phyloP scores from a whole-genome alignment of 1,284 basidiomycete species.

The Tylopilus sp. region DNA sequence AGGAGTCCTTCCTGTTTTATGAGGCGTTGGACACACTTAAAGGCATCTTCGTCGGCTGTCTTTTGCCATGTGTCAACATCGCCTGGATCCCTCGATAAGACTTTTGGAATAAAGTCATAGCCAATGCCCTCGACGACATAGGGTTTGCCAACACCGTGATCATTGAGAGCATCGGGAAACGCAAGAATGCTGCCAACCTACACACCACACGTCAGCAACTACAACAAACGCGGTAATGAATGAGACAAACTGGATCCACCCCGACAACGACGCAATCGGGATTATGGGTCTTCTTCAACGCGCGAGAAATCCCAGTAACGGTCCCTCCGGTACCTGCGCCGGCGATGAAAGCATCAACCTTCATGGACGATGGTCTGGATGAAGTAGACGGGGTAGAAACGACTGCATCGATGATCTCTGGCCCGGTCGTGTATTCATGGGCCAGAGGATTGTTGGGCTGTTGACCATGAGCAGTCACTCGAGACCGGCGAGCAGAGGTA shows the following conservation, averaged over 20 bases:
- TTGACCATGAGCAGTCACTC: slow-evolving; percentile 4
- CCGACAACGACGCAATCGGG: slow-evolving; percentile 73
- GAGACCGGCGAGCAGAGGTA: slow-evolving; percentile 4
- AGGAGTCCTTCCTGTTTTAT: slow-evolving; percentile 88
- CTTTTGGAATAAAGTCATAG: slow-evolving; percentile 88
- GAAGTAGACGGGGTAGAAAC: slow-evolving; percentile 57
- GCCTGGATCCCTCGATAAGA: slow-evolving; percentile 55
- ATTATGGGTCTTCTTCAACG: slow-evolving; percentile 77
- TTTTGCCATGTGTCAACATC: slow-evolving; percentile 82
- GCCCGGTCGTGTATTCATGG: slow-evolving; percentile 83
- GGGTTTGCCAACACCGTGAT: slow-evolving; percentile 44
- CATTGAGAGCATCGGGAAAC: slow-evolving; percentile 61
- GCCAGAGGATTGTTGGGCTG: slow-evolving; percentile 85
- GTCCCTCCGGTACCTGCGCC: slow-evolving; percentile 96
- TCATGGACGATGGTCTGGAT: slow-evolving; percentile 55
- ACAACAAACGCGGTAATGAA: not conserved
- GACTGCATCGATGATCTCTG: slow-evolving; percentile 82
- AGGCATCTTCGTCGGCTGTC: slow-evolving; percentile 79
- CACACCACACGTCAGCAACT: slow-evolving; percentile 1
- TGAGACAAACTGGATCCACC: slow-evolving; percentile 75
- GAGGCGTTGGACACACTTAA: slow-evolving; percentile 70
- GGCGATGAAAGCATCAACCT: slow-evolving; percentile 83
- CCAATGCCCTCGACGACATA: slow-evolving; percentile 95
- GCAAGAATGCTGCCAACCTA: slow-evolving; percentile 88
- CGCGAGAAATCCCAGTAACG: slow-evolving; percentile 81